Evolutionary conservation across 106 monocot genomes (phyloP), one percentile per base, ranked within the genome.

Genomic region (Posidonia australis): DNA sequence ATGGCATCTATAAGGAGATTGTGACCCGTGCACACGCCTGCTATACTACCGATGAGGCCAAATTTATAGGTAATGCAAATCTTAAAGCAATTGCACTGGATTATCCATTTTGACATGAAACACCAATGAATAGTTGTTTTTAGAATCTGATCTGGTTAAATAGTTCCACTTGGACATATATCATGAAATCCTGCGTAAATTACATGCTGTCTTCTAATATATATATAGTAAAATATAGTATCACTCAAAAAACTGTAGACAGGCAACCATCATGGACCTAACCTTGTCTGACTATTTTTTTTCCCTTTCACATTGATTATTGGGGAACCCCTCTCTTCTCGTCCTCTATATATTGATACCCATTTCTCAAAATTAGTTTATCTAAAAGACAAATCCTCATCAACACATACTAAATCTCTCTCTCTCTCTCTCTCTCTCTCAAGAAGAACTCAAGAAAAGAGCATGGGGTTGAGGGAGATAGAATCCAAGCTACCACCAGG

Each of bases 401-500:
- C n/a, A 13, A 17, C 9, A 3, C 48, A 9, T n/a, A 17, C 48
- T 48, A 48, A 2, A 2, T 36, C 36, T 36, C 36, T 36, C 36
- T 36, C 36, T 36, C 36, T 48, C 12, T 13, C 12, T 48, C 36
- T 36, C 36, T 36, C 7, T 57, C 57, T 27, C 26, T 57, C 25
- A 57, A 16, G 13, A 13, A n/a, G 48, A 0, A n/a, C 9, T 10
- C 28, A 9, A 58, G 11, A 12, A 1, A 32, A 51, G 1, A 28
- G 48, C 22, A 86, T 94, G 89, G 89, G 79, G 24, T 60, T 94
- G 45, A 86, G 86, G 51, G 79, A 83, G 19, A 70, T 90, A 18
- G 87, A 79, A 52, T 75, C 80, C 17, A 68, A 67, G 60, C 70
- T 96, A 5, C 96, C 96, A 17, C 90, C 90, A 16, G 96, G 96